Evolutionary conservation across 345 rosid species (phyloP).

Genomic region (Ceriops zippeliana): DNA sequence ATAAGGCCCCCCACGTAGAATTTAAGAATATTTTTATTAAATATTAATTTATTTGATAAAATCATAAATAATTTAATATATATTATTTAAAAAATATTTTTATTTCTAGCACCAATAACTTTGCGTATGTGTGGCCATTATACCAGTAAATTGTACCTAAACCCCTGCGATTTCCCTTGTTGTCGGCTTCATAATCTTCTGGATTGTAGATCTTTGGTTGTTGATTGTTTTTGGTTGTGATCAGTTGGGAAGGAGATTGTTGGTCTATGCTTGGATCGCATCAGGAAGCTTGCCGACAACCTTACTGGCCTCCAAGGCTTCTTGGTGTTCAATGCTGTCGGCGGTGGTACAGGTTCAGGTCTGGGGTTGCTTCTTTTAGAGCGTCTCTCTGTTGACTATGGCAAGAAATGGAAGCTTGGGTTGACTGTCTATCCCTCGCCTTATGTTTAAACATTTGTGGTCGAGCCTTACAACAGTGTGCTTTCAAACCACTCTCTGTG

Average conservation of each 20-base stretch:
- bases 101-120: slow-evolving; percentile 13
- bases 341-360: slow-evolving; percentile 15
- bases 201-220: neutral
- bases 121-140: slow-evolving; percentile 25
- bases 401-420: slow-evolving; percentile 22
- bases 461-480: slow-evolving; percentile 24
- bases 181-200: too few species aligned
- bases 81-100: too few species aligned
- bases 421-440: slow-evolving; percentile 25
- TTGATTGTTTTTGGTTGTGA: neutral
- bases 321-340: slow-evolving; percentile 23
- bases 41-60: too few species aligned
- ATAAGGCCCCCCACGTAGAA: too few species aligned
- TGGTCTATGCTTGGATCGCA: slow-evolving; percentile 27
- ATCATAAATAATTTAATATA: too few species aligned
- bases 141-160: slow-evolving; percentile 6
- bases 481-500: slow-evolving; percentile 22
- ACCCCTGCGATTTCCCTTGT: neutral
- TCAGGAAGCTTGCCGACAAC: slow-evolving; percentile 16
- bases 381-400: slow-evolving; percentile 25
- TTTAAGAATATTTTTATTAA: too few species aligned
- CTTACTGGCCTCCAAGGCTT: too few species aligned
- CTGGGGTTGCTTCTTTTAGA: slow-evolving; percentile 23
- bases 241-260: slow-evolving; percentile 29
- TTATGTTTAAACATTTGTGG: slow-evolving; percentile 25